These are phyloP conservation scores for Leptographium wingfieldii DNA, from an alignment of 2,329 filamentous ascomycete genomes.

Conservation along the genomic window DNA sequence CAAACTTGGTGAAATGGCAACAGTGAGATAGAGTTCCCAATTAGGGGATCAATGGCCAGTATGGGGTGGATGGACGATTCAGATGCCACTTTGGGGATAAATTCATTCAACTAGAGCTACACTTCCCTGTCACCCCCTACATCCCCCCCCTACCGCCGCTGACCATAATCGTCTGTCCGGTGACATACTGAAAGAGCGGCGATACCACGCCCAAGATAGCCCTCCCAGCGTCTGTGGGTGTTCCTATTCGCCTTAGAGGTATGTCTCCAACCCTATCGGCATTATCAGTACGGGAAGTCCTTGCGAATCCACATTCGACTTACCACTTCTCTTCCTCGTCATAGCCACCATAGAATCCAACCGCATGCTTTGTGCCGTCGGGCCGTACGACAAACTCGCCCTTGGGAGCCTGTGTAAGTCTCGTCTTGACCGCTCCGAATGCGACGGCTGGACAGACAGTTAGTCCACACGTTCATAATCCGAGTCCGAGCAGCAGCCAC, in stretches of 20 bases:
- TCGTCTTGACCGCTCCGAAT: constrained; percentile 70
- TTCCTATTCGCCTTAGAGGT: constrained; percentile 63
- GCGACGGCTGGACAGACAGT: constrained; percentile 39
- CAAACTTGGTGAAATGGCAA: too few species aligned
- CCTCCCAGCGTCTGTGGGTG: constrained; percentile 67
- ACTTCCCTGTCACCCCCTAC: constrained; percentile 18
- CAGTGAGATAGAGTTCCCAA: too few species aligned
- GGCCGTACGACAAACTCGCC: constrained; percentile 68
- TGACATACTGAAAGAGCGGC: constrained; percentile 73
- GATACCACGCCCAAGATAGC: constrained; percentile 68
- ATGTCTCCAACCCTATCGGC: constrained; percentile 42
- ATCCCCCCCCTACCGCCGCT: constrained; percentile 58
- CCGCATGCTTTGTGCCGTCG: constrained; percentile 44
- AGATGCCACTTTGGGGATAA: too few species aligned
- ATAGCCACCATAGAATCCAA: constrained; percentile 1
- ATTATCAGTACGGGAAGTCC: not conserved
- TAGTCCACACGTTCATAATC: not conserved
- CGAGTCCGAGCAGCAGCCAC: too few species aligned
- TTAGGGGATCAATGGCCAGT: too few species aligned
- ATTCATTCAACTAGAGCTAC: too few species aligned
- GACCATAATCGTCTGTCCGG: constrained; percentile 76
- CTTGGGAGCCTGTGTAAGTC: constrained; percentile 69
- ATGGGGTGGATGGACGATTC: too few species aligned
- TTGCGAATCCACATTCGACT: not conserved
- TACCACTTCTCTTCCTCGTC: constrained; percentile 4